These are phyloP conservation scores for Spergularia azorica DNA, from an alignment of 179 eudicot species.

Conservation along the genomic window DNA sequence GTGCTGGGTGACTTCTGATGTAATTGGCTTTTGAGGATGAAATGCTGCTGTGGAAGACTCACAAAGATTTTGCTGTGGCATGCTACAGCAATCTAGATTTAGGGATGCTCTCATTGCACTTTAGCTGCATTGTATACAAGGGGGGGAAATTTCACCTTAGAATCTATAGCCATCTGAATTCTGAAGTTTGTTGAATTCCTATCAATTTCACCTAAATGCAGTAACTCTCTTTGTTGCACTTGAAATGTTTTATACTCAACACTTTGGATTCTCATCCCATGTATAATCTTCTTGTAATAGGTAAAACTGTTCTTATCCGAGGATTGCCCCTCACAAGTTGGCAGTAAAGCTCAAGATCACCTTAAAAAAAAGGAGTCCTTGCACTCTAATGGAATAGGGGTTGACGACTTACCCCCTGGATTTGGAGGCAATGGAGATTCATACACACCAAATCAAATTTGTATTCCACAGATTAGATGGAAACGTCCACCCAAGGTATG, in stretches of 20 bases:
- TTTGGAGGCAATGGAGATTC: conserved; percentile 27
- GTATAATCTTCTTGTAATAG: conserved; percentile 20
- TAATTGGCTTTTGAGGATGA: not conserved
- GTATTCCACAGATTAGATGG: conserved; percentile 48
- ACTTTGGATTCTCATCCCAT: not conserved
- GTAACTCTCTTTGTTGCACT: not conserved
- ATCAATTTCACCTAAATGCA: not conserved
- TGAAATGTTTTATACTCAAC: not conserved
- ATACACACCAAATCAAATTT: conserved; percentile 14
- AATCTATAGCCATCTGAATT: conserved; percentile 4
- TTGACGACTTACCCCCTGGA: conserved; percentile 22
- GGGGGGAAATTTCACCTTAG: not conserved
- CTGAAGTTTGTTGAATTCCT: not conserved
- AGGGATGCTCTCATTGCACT: not conserved
- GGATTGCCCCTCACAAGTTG: conserved; percentile 31
- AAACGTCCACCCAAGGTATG: conserved; percentile 60
- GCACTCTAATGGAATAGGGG: conserved; percentile 12
- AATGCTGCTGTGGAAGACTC: not conserved
- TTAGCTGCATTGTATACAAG: not conserved
- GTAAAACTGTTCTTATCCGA: conserved; percentile 28
- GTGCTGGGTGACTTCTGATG: not conserved
- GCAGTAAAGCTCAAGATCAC: conserved; percentile 25
- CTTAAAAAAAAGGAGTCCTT: conserved; percentile 21
- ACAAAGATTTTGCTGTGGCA: not conserved
- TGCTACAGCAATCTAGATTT: not conserved